Conservation (phyloP, 129 eudicot genomes). For the Flaveria ramosissima region DNA sequence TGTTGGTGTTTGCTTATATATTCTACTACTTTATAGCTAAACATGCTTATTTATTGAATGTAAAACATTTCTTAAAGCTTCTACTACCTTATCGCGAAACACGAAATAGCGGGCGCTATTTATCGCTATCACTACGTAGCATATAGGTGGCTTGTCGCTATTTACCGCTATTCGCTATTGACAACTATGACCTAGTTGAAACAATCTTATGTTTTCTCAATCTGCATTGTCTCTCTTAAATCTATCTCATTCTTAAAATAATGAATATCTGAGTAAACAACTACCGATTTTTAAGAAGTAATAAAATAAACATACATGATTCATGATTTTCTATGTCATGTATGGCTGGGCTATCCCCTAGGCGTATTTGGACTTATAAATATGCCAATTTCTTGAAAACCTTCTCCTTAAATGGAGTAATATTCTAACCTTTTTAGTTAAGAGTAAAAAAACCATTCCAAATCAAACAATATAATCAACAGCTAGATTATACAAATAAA, state of each 20-base stretch:
- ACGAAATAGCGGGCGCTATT: no score
- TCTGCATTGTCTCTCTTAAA: not conserved
- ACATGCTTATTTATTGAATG: no score
- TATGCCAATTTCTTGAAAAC: not conserved
- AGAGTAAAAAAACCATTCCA: not conserved
- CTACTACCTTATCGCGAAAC: no score
- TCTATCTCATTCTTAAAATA: not conserved
- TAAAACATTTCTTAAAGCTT: no score
- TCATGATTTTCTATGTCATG: not conserved
- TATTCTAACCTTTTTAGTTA: not conserved
- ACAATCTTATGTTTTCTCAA: not conserved
- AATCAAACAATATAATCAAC: not conserved
- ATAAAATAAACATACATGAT: not conserved
- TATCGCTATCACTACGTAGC: no score
- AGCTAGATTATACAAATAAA: not conserved
- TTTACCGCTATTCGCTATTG: no score
- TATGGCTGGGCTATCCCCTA: not conserved
- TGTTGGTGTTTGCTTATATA: no score
- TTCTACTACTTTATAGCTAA: no score
- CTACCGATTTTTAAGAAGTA: not conserved
- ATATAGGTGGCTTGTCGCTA: no score
- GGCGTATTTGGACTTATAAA: not conserved
- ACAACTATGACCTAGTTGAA: slow-evolving; percentile 2
- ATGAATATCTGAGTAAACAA: not conserved
- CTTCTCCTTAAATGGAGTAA: not conserved